Base-by-base conservation (phyloP, 257 asterid species). In the Solanum virginianum region DNA sequence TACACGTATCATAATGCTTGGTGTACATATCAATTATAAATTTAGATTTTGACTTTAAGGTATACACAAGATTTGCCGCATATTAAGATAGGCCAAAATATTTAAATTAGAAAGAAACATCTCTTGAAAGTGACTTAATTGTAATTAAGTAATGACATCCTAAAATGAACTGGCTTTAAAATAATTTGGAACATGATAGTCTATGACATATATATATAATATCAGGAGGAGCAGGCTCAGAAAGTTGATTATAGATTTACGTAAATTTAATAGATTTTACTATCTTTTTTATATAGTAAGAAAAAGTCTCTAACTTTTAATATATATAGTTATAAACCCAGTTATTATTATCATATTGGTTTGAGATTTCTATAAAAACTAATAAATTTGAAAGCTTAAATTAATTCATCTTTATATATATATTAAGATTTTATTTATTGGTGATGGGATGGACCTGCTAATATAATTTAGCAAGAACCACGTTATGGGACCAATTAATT, bases 401-500 rank as follows among this genome's bases (percentile, higher is more conserved):
- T 29, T 0, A 29, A 66, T 29, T 0, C 15, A 0, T 0, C 11
- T 65, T 10, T 3, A 10, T 10, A 59, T 2, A 6, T 29, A 13
- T 3, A 65, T 24, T 63, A 29, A 18, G 4, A 6, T 66, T 68
- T 68, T 69, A 69, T 68, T 68, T 69, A 69, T 69, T 69, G 79
- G 17, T 77, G 24, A 77, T 77, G 16, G 10, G 63, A 51, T 45
- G 26, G 14, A 24, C 5, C 47, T 24, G 5, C 45, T 77, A 24
- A 9, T 24, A 77, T 26, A 77, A 51, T 51, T 75, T 77, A 26
- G 82, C 26, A 74, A 47, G 22, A 77, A 15, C 59, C 62, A 51
- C 43, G 45, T 26, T 51, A 26, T 51, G 20, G 41, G 63, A 51
- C 82, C 82, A 51, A 51, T 77, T 77, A 51, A 51, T 77, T 77